A percentile compares a stretch with the other conserved stretches of the same genome.
These are phyloP conservation scores for Catunica adiposa DNA, from an alignment of 2,329 filamentous ascomycete species.

Conservation along the genomic window DNA sequence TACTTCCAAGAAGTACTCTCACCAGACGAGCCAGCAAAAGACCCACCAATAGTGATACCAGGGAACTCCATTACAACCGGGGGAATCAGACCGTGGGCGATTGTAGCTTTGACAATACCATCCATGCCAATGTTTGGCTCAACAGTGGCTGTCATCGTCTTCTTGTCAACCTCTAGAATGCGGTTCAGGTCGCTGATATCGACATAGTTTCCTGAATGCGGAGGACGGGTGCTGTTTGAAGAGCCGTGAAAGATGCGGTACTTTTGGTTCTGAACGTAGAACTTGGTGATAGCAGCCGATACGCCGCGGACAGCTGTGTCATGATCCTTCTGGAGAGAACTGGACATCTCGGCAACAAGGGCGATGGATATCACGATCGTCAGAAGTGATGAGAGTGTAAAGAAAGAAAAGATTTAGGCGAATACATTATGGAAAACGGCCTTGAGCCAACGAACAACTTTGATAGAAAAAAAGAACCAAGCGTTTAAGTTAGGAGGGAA, in stretches of 20 bases:
- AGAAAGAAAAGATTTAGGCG: neutral
- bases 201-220: conserved; percentile 37
- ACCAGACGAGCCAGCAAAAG: conserved; percentile 49
- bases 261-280: conserved; percentile 29
- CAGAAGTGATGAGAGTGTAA: neutral
- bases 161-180: conserved; percentile 43
- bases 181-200: conserved; percentile 49
- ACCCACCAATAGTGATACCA: conserved; percentile 54
- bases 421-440: neutral
- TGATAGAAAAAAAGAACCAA: conserved; percentile 15
- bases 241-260: conserved; percentile 66
- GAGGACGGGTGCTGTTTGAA: conserved; percentile 55
- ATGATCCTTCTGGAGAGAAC: conserved; percentile 21
- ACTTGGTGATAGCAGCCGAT: conserved; percentile 27
- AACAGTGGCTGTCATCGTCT: conserved; percentile 40
- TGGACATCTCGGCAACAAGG: neutral
- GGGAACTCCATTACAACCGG: conserved; percentile 57
- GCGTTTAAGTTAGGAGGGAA: conserved; percentile 15
- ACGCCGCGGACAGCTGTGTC: conserved; percentile 28
- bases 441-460: neutral
- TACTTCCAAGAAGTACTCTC: conserved; percentile 53
- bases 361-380: no score
- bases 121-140: conserved; percentile 60
- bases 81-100: conserved; percentile 40
- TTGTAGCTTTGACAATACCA: conserved; percentile 38